Evolutionary conservation across 208 protist species (phyloP), one percentile per base, ranked within the genome.

Genomic region (Acanthamoeba sp.): DNA sequence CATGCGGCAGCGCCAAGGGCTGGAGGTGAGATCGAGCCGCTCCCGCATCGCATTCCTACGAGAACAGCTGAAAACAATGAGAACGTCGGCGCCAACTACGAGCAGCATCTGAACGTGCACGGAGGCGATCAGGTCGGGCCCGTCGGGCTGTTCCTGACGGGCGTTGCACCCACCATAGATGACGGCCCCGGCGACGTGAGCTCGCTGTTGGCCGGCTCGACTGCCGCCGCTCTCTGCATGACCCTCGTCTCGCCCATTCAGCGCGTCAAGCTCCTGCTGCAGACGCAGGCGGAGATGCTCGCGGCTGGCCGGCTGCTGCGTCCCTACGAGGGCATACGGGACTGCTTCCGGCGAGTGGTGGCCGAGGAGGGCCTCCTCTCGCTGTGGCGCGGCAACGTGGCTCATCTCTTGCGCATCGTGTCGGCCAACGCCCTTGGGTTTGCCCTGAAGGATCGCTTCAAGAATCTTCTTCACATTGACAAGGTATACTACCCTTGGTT

Each of bases 351-450:
- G n/a, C 98, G 98, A 91, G 98, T 99, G 48, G 38, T 97, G 59
- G 95, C 88, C 78, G 98, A 99, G 91, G 97, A 99, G 97, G 99
- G 99, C 94, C 62, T 99, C 50, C 95, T 96, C 55, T 94, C 99
- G 38, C 98, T 99, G 92, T 99, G 99, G 92, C 98, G 99, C 95
- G 99, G 99, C 87, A 99, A 99, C 98, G 89, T 98, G 32, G 98
- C 98, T 40, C 99, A 99, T 96, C 96, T 99, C 22, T 95, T 99
- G 89, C 98, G 99, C 87, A 99, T 99, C 98, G 99, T 99, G 97
- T 99, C 99, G 82, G 99, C 99, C 55, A 48, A 48, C 48, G 48
- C 48, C 48, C 48, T 55, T 16, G 48, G 48, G 10, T 55, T 55
- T 55, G 48, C 48, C 10, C 48, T 55, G 48, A 55, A 55, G 48